Conservation (phyloP, 2,329 filamentous ascomycete species). For the Colletotrichum endophyticum region DNA sequence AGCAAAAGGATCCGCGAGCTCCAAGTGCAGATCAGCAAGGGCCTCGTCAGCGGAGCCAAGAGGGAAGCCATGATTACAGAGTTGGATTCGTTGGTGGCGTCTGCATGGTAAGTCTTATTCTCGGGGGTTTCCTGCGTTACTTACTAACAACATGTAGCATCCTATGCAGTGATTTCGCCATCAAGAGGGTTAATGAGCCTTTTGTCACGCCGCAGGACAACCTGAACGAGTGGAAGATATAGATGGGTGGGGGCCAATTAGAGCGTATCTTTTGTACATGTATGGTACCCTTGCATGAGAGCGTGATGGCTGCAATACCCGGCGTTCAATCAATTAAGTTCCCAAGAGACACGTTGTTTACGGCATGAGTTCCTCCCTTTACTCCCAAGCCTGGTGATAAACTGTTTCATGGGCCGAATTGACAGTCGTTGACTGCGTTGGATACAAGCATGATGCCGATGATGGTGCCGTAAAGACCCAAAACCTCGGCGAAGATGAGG, state of each 20-base stretch:
- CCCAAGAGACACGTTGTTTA: not conserved
- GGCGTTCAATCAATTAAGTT: not conserved
- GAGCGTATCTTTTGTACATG: slow-evolving; percentile 6
- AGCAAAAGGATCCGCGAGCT: slow-evolving; percentile 83
- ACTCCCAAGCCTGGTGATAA: not conserved
- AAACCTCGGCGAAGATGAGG: slow-evolving; percentile 51
- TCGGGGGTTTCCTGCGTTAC: not conserved
- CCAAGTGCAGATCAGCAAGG: slow-evolving; percentile 82
- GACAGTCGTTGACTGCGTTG: slow-evolving; percentile 12
- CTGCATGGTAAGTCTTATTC: slow-evolving; percentile 71
- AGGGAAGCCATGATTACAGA: slow-evolving; percentile 86
- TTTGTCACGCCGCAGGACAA: slow-evolving; percentile 80
- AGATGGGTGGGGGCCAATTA: slow-evolving; percentile 22
- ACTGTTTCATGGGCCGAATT: not conserved
- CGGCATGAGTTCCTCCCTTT: not conserved
- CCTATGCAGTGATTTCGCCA: slow-evolving; percentile 91
- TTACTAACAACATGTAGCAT: slow-evolving; percentile 62
- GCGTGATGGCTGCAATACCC: slow-evolving; percentile 18
- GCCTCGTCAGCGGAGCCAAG: slow-evolving; percentile 70
- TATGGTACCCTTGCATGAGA: slow-evolving; percentile 9
- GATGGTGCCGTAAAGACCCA: slow-evolving; percentile 51
- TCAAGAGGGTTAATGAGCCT: slow-evolving; percentile 92
- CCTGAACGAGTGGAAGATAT: slow-evolving; percentile 79
- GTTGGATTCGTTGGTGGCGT: slow-evolving; percentile 89
- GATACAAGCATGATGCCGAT: slow-evolving; percentile 55